These are phyloP conservation scores for Fusarium cicatricum DNA, from an alignment of 2,329 filamentous ascomycete genomes.

Conservation along the genomic window DNA sequence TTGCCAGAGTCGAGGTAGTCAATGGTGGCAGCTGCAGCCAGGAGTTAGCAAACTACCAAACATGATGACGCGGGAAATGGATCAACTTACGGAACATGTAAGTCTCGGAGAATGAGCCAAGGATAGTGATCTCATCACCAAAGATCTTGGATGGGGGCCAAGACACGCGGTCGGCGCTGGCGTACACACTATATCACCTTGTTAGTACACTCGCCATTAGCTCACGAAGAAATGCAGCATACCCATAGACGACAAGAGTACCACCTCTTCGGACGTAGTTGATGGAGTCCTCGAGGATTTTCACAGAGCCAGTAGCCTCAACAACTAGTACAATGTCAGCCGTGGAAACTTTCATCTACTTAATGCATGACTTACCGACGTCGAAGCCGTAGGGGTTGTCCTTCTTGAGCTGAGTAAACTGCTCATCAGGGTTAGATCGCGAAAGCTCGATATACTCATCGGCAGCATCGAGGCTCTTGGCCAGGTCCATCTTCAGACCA, in stretches of 20 bases:
- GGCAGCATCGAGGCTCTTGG: conserved; percentile 63
- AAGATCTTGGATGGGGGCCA: conserved; percentile 79
- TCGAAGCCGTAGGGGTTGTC: conserved; percentile 78
- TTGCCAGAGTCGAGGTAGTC: conserved; percentile 66
- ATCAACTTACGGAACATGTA: conserved; percentile 69
- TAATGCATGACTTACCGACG: conserved; percentile 55
- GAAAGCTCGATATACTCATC: conserved; percentile 65
- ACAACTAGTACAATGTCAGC: conserved; percentile 55
- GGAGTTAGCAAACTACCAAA: background rate
- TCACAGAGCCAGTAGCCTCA: conserved; percentile 73
- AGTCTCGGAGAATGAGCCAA: conserved; percentile 77
- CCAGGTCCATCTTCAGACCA: conserved; percentile 76
- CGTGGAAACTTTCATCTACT: background rate
- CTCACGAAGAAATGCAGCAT: background rate
- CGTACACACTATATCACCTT: conserved; percentile 62
- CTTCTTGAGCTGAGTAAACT: conserved; percentile 68
- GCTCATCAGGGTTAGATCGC: conserved; percentile 61
- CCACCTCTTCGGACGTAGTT: conserved; percentile 76
- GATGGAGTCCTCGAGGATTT: conserved; percentile 75
- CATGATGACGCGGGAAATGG: background rate
- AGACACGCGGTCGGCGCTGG: conserved; percentile 66
- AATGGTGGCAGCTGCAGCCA: conserved; percentile 51
- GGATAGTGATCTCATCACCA: conserved; percentile 73
- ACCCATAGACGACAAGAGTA: conserved; percentile 74
- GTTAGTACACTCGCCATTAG: background rate